These are phyloP conservation scores for Mrakia blollopis DNA, from an alignment of 768 basidiomycete species.

Conservation along the genomic window DNA sequence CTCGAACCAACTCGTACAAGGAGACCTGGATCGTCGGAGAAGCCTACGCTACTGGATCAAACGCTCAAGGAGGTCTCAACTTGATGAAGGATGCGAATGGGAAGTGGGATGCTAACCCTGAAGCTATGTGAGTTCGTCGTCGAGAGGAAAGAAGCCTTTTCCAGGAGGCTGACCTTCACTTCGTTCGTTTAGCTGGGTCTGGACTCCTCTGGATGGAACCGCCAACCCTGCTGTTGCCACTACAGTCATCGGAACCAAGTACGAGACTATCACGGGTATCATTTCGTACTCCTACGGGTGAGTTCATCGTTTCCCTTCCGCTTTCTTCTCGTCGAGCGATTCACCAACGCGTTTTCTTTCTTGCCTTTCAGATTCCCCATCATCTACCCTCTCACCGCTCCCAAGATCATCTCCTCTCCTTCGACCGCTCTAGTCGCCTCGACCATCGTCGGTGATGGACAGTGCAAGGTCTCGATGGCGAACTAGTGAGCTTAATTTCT, in stretches of 20 bases:
- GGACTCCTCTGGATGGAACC: slow-evolving; percentile 54
- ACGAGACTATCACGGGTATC: slow-evolving; percentile 56
- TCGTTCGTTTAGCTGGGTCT: slow-evolving; percentile 40
- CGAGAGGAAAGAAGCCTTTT: not conserved
- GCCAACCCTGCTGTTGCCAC: slow-evolving; percentile 47
- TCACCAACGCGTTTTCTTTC: not conserved
- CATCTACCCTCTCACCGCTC: slow-evolving; percentile 57
- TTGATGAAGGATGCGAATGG: slow-evolving; percentile 52
- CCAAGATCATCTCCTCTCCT: slow-evolving; percentile 49
- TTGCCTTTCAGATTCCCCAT: slow-evolving; percentile 56
- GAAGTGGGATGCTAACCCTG: slow-evolving; percentile 58
- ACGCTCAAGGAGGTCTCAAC: slow-evolving; percentile 55
- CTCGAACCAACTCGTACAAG: slow-evolving; percentile 55
- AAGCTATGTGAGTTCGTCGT: slow-evolving; percentile 48
- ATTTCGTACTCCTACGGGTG: slow-evolving; percentile 53
- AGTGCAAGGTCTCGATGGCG: slow-evolving; percentile 15
- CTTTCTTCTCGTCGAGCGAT: not conserved
- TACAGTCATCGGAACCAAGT: slow-evolving; percentile 50
- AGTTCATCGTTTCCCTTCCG: slow-evolving; percentile 18
- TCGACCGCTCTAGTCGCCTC: slow-evolving; percentile 46
- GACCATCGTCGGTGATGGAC: slow-evolving; percentile 40
- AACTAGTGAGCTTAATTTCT: not conserved
- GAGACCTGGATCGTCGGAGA: slow-evolving; percentile 60
- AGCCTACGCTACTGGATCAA: slow-evolving; percentile 57
- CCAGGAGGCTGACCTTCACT: no score